These are phyloP conservation scores for Corchorus olitorius DNA, from an alignment of 345 rosid genomes.

Conservation along the genomic window DNA sequence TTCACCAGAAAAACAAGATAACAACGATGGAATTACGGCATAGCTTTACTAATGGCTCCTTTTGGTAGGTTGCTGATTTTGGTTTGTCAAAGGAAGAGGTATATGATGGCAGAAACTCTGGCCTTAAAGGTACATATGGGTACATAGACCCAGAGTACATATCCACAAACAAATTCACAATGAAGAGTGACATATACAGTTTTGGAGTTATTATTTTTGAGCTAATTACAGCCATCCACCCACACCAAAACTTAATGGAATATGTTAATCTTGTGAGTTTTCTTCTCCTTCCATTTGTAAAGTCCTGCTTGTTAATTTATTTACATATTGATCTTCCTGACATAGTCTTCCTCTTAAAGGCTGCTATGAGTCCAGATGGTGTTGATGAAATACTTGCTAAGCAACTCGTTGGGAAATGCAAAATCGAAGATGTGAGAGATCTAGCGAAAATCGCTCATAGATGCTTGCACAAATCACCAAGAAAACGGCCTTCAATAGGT, in stretches of 20 bases:
- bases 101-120: slow-evolving; percentile 68
- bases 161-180: slow-evolving; percentile 77
- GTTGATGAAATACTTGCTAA: slow-evolving; percentile 81
- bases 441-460: slow-evolving; percentile 66
- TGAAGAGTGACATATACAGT: slow-evolving; percentile 89
- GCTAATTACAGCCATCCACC: slow-evolving; percentile 92
- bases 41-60: background rate
- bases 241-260: slow-evolving; percentile 93
- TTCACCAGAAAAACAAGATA: background rate
- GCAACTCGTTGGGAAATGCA: slow-evolving; percentile 61
- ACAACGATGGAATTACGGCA: background rate
- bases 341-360: slow-evolving; percentile 40
- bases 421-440: slow-evolving; percentile 65
- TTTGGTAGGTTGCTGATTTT: slow-evolving; percentile 85
- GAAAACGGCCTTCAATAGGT: slow-evolving; percentile 75
- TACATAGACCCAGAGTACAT: slow-evolving; percentile 87
- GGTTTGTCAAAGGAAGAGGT: slow-evolving; percentile 91
- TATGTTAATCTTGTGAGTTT: slow-evolving; percentile 77
- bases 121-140: slow-evolving; percentile 93
- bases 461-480: slow-evolving; percentile 73
- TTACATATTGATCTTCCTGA: background rate
- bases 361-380: slow-evolving; percentile 84
- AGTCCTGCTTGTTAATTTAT: background rate
- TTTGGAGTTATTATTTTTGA: slow-evolving; percentile 90
- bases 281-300: background rate